Base-by-base conservation (phyloP, 805 yeast species). In the Kregervanrija delftensis region DNA sequence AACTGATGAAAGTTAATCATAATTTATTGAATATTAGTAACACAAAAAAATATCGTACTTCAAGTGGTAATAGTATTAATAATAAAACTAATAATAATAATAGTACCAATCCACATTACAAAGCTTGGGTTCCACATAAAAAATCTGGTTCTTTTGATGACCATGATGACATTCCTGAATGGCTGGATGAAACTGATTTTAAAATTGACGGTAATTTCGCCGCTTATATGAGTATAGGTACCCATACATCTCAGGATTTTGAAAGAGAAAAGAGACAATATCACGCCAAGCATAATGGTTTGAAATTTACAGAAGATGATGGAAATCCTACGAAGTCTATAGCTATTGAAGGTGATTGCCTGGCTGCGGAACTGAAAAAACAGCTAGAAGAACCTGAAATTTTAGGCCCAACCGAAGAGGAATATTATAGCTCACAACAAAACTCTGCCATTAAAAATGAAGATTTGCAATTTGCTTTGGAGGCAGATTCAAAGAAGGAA, bases 151-250 rank as follows among this genome's bases (percentile, higher is more conserved):
- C 28, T 10, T n/a, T 30, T 2, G 41, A 40, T 2, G 49, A 50
- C 16, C 47, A 45, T 5, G 40, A 32, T 14, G 55, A 49, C 10
- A 40, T 40, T 11, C 66, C 66, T 1, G 64, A 55, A 41, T 62
- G 66, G 66, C 48, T 56, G 33, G 57, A 53, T 14, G 66, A 61
- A 35, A 56, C 62, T 2, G 63, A 62, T 42, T 62, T 62, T 48
- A 57, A 59, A 36, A 56, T 56, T 10, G 66, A 61, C 37, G 37
- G 49, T n/a, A 59, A 54, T 46, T 57, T 61, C 35, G 50, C 58
- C 8, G 42, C 52, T 5, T 61, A 60, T 47, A 43, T 48, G 34
- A 33, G 46, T 3, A 53, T 52, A 14, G 63, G 63, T 2, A 17
- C 48, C 3, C 61, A 56, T 44, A 54, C 63, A 10, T 49, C 52